phyloP scores from a whole-genome alignment of 139 green algal genomes.

The Yamagishiella unicocca region DNA sequence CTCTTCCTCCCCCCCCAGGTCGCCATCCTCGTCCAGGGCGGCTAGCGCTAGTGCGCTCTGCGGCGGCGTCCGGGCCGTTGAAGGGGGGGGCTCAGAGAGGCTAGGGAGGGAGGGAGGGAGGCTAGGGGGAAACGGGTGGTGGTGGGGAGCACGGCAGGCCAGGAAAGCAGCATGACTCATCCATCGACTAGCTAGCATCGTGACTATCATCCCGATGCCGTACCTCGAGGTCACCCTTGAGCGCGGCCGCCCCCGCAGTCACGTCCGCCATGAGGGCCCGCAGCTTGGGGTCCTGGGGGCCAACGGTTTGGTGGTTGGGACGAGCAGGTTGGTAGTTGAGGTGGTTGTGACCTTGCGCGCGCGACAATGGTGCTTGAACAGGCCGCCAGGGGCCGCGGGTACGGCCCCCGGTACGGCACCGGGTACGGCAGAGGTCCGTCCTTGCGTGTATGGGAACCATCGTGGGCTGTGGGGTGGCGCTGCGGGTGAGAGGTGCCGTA shows the following conservation, averaged over 20 bases:
- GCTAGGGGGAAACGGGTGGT: background rate
- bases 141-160: background rate
- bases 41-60: constrained; percentile 10
- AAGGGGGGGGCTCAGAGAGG: background rate
- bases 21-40: background rate
- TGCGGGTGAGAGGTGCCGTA: too few species aligned
- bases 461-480: too few species aligned
- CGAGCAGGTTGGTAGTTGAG: too few species aligned
- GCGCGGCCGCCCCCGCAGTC: background rate
- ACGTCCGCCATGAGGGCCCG: constrained; percentile 53
- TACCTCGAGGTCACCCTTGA: constrained; percentile 30
- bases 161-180: background rate
- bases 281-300: constrained; percentile 49
- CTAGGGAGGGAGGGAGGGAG: background rate
- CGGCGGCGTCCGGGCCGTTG: background rate
- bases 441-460: too few species aligned
- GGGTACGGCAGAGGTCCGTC: too few species aligned
- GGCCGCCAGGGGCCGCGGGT: too few species aligned
- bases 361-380: too few species aligned
- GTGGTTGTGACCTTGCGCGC: too few species aligned
- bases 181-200: background rate
- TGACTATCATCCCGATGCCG: background rate
- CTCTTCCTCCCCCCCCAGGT: background rate
- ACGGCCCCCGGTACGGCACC: too few species aligned
- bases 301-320: background rate